Evolutionary conservation across 768 basidiomycete genomes (phyloP).

Genomic region (Thelephora aurantiotincta): DNA sequence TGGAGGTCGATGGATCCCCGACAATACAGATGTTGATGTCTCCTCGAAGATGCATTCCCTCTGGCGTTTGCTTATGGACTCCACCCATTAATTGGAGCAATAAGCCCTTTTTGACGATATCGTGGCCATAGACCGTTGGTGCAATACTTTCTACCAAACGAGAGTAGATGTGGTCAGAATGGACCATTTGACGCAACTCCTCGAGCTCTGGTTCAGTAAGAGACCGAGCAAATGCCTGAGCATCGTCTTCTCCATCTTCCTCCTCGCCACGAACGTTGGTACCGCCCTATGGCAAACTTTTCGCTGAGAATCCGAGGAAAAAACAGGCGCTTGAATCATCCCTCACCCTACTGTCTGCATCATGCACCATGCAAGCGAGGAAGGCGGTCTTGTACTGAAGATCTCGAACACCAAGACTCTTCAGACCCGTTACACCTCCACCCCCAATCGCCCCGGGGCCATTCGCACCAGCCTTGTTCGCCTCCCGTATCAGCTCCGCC

Average conservation of each 20-base stretch:
- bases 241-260: conserved; percentile 62
- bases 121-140: conserved; percentile 96
- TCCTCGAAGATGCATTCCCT: conserved; percentile 96
- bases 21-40: conserved; percentile 98
- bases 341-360: conserved; percentile 77
- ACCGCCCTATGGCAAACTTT: conserved; percentile 34
- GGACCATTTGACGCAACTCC: conserved; percentile 88
- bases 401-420: conserved; percentile 89
- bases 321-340: not conserved
- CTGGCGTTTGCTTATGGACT: conserved; percentile 90
- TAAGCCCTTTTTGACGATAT: conserved; percentile 97
- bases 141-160: conserved; percentile 91
- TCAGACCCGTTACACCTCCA: conserved; percentile 85
- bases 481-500: conserved; percentile 81
- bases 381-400: conserved; percentile 98
- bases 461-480: conserved; percentile 47
- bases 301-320: conserved; percentile 1
- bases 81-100: conserved; percentile 96
- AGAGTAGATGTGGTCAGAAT: conserved; percentile 88
- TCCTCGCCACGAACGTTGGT: conserved; percentile 88
- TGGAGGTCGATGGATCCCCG: conserved; percentile 94
- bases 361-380: conserved; percentile 93
- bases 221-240: conserved; percentile 75
- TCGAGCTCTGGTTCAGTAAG: conserved; percentile 92
- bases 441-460: conserved; percentile 53